phyloP scores from a whole-genome alignment of 495 filamentous ascomycete species.

The Thermothielavioides terrestris region DNA sequence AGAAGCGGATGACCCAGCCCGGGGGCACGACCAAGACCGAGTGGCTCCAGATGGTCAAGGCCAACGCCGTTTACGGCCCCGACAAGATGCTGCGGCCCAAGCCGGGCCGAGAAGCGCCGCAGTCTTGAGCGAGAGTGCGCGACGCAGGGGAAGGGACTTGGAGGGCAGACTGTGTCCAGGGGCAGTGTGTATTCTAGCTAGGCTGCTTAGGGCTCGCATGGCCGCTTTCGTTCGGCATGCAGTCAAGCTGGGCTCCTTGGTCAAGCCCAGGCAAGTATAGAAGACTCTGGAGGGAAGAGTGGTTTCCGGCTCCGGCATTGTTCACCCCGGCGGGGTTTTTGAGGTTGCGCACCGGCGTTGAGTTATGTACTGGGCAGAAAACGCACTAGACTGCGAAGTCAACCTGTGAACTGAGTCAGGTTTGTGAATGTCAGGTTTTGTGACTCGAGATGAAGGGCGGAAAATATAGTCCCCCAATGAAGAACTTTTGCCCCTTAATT shows the following conservation, averaged over 20 bases:
- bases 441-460: too few relatives aligned
- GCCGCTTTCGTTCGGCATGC: too few relatives aligned
- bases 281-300: neutral
- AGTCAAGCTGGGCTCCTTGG: too few relatives aligned
- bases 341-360: neutral
- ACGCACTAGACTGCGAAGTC: too few relatives aligned
- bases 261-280: too few relatives aligned
- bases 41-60: constrained; percentile 49
- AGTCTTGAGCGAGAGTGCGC: neutral
- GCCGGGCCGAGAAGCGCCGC: neutral
- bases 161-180: too few relatives aligned
- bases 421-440: neutral
- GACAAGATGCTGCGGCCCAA: constrained; percentile 40
- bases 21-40: constrained; percentile 31
- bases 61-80: constrained; percentile 28
- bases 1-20: constrained; percentile 45
- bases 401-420: too few relatives aligned
- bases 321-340: neutral
- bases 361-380: neutral
- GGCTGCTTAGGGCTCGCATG: too few relatives aligned
- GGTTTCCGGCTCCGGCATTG: neutral
- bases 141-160: neutral
- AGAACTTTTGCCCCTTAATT: too few relatives aligned
- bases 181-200: too few relatives aligned
- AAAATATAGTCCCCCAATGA: too few relatives aligned